Evolutionary conservation across 495 filamentous ascomycete genomes (phyloP), one percentile per base, ranked within the genome.

Genomic region (Astrocystis sublimbata): DNA sequence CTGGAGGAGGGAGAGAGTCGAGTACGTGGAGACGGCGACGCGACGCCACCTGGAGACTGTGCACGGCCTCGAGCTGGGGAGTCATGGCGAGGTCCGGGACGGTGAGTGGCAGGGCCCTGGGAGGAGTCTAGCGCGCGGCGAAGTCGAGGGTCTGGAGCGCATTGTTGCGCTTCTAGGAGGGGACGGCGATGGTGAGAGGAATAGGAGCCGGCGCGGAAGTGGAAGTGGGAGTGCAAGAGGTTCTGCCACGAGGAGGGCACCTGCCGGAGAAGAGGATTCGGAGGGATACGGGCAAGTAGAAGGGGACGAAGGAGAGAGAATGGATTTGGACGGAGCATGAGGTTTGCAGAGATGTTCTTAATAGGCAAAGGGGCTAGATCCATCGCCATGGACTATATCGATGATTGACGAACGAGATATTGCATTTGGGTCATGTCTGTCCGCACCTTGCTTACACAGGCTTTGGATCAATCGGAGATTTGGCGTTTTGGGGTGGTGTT

Each of bases 1-100:
- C 54, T 85, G 72, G 81, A 69, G 72, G 76, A 83, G 76, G 76
- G 75, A 91, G 68, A 75, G 91, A 62, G 77, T 85, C 52, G 84
- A 88, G 64, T 96, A 94, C 74, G 87, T 94, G 46, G 91, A 96
- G 75, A 80, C 81, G 57, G 83, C 91, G 60, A 80, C 84, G 21
- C 71, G 81, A 33, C 75, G 77, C 47, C 83, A 87, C 72, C 70
- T 88, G 45, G 81, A 86, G 73, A 75, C 70, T 13, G 77, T 78
- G 24, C 67, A 81, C 49, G 83, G 85, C 8, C 62, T 88, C 63
- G 81, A 86, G 73, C 67, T 88, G 45, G 83, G 80, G 1, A 69
- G 69, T 23, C 66, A 78, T 41, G 86, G 86, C 10, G 84, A 83
- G 68, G 78, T 87, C 19, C 76, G 81, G 50, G 83, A 86, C 64